Base-by-base conservation (phyloP, 2,329 filamentous ascomycete species). In the Diaporthe nobilis region DNA sequence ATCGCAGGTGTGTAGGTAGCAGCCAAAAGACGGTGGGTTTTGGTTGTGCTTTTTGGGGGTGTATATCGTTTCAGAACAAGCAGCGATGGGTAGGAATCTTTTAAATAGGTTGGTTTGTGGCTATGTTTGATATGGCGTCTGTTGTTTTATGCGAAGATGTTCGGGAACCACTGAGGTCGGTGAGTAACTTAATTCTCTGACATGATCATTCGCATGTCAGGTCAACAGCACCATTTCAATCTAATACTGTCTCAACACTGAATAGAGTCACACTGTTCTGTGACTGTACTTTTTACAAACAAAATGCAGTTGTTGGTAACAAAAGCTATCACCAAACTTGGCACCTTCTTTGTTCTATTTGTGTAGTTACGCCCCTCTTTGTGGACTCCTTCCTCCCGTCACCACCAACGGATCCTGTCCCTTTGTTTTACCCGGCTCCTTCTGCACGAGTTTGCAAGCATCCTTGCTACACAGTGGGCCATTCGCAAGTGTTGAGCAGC, bases 401-500 rank as follows among this genome's bases (percentile, higher is more conserved):
- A 37, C 22, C 1, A 5, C 55, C 57, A 72, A 60, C 13, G 53
- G 70, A 37, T 72, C 55, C 22, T 72, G 39, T 8, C 25, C 70
- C 44, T 53, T 39, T 31, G 37, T 37, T 12, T 49, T 68, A 2
- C 49, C 72, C 1, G 15, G 15, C 34, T 73, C 57, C 25, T 57
- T 31, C 3, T 49, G 28, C 20, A 73, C 58, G 3, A 67, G 60
- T 1, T 25, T 57, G 10, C 74, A 73, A 3, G 55, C 74, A 39
- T 70, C 55, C 55, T 51, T 57, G 28, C 51, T 47, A 51, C 61
- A 73, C 4, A 63, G 15, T 22, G 74, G 74, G 53, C 71, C 71
- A 12, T 39, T 37, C 9, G 61, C 63, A 49, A 55, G 25, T 25
- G 20, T 47, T 31, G 63, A 73, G 63, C 74, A 73, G 37, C 61